Percentiles rank a stretch among this genome's conserved stretches.
phyloP scores from a whole-genome alignment of 2,329 filamentous ascomycete species.

The Thermomyces lanuginosus region DNA sequence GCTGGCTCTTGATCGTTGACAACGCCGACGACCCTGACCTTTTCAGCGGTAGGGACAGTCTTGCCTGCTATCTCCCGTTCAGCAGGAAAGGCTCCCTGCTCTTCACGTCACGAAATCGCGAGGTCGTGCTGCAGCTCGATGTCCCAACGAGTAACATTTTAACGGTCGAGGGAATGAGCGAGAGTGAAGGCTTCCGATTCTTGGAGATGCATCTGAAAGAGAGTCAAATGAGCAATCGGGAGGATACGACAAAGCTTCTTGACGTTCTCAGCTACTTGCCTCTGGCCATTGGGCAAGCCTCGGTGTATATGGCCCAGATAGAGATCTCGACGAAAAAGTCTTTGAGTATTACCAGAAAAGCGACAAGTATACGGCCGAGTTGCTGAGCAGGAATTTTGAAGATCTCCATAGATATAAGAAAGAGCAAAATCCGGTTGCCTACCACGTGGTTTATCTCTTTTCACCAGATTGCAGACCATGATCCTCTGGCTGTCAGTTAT shows the following conservation, averaged over 20 bases:
- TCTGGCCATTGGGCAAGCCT: constrained; percentile 9
- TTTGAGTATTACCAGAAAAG: constrained; percentile 9
- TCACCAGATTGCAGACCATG: constrained; percentile 14
- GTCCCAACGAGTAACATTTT: constrained; percentile 6
- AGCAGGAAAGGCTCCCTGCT: constrained; percentile 10
- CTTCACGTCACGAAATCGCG: constrained; percentile 11
- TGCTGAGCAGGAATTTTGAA: constrained; percentile 19
- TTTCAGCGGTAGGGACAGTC: constrained; percentile 6
- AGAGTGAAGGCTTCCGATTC: constrained; percentile 3
- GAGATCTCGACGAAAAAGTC: constrained; percentile 6
- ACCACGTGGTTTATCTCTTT: constrained; percentile 25
- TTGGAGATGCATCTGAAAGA: constrained; percentile 1
- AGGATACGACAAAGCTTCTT: constrained; percentile 3
- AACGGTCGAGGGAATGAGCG: constrained; percentile 5
- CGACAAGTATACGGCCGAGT: constrained; percentile 13
- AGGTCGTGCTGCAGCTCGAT: constrained; percentile 6
- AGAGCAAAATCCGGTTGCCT: constrained; percentile 16
- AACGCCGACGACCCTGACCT: constrained; percentile 11
- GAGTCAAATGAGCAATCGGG: neutral
- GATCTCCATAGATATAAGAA: constrained; percentile 15
- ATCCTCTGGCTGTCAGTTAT: constrained; percentile 16
- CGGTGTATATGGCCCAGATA: constrained; percentile 9
- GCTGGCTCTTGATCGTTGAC: constrained; percentile 13
- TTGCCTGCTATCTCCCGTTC: constrained; percentile 7
- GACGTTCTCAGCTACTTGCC: constrained; percentile 7